phyloP scores from a whole-genome alignment of 176 grass and related monocot genomes.

The barley (Hordeum vulgare) region DNA sequence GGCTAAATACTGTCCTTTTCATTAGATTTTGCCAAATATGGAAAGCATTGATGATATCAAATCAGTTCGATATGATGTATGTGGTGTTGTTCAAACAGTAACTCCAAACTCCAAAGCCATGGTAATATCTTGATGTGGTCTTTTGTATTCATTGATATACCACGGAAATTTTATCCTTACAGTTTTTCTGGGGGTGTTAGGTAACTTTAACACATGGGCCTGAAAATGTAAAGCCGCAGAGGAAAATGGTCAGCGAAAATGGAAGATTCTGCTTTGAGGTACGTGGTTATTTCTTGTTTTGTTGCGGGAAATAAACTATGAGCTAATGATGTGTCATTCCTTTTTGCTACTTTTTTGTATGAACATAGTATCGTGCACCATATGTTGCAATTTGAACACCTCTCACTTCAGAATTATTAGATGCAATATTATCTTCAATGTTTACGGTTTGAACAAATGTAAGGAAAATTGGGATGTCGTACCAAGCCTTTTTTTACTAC shows the following conservation, averaged over 20 bases:
- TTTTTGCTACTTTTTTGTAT: not conserved
- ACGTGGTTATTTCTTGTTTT: slow-evolving; percentile 1
- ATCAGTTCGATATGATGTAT: slow-evolving; percentile 74
- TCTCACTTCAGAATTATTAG: not conserved
- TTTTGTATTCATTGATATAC: slow-evolving; percentile 4
- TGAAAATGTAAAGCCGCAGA: slow-evolving; percentile 74
- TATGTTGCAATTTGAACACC: not conserved
- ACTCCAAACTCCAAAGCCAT: slow-evolving; percentile 75
- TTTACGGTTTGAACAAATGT: not conserved
- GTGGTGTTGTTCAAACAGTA: slow-evolving; percentile 82
- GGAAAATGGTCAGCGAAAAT: slow-evolving; percentile 60
- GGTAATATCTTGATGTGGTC: slow-evolving; percentile 42
- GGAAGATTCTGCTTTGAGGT: slow-evolving; percentile 98
- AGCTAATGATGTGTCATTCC: not conserved
- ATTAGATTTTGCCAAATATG: slow-evolving; percentile 93
- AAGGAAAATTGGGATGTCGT: not conserved
- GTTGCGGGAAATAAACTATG: not conserved
- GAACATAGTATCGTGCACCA: not conserved
- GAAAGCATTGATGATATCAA: slow-evolving; percentile 86
- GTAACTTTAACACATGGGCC: slow-evolving; percentile 75
- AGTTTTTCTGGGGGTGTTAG: slow-evolving; percentile 36
- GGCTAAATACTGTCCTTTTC: slow-evolving; percentile 12
- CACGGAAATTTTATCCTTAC: slow-evolving; percentile 10
- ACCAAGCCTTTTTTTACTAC: not conserved
- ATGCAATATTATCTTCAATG: slow-evolving; percentile 4